Evolutionary conservation across 768 basidiomycete species (phyloP), one percentile per base, ranked within the genome.

Genomic region (Mycena epipterygia): DNA sequence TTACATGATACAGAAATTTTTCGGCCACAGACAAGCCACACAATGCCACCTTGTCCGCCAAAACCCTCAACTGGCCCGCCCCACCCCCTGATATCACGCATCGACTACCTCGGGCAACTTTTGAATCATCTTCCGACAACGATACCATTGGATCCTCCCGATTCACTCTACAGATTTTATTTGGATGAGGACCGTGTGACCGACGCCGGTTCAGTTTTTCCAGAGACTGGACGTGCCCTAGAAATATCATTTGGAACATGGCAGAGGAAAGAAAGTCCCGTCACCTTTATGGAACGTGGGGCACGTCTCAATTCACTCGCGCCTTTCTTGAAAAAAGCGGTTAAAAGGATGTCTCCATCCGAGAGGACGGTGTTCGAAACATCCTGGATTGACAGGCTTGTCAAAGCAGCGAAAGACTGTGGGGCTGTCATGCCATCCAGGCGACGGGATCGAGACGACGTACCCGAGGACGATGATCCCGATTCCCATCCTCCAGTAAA

Each of bases 71-170:
- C 39, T 11, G 37, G 46, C 8, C 59, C 32, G 6, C 46, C 59
- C 7, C 59, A 61, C 23, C 30, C 59, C 25, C 59, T 61, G 1
- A 23, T 61, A 14, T 13, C 19, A 16, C 46, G 32, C n/a, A 35
- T 61, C 16, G n/a, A 61, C 9, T 61, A 61, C n/a, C 59, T 61
- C 6, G 21, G 23, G n/a, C 5, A 46, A 21, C 58, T 60, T 46
- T 32, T 60, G 5, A 17, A 17, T 11, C 58, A 46, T 25, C 58
- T 60, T 25, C 58, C 58, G 16, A 17, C 7, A 21, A 5, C 42
- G 8, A 7, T 60, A 11, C 58, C 58, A 14, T 9, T 58, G 6
- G 21, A 41, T 41, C 57, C 57, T 3, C 14, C 23, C 14, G 29
- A 27, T 3, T 41, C 57, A 6, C 41, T 30, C 3, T 58, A 58